phyloP scores from a whole-genome alignment of 75 land plant genomes.

The Chamaecyparis obtusa region DNA sequence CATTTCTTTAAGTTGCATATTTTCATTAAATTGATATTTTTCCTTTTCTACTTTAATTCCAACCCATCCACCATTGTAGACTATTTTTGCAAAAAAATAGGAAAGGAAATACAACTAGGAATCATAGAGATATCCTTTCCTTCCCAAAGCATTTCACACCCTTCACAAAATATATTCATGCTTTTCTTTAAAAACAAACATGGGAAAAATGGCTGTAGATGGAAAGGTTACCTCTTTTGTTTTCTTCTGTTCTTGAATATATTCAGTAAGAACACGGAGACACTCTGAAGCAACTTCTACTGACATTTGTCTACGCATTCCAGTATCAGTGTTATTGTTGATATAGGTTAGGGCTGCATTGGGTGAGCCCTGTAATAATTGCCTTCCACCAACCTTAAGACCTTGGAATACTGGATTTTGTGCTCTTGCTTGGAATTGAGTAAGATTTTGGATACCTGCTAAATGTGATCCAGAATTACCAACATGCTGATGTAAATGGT shows the following conservation, averaged over 20 bases:
- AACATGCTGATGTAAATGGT: constrained; percentile 22
- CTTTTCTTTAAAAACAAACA: not conserved
- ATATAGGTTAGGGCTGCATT: not conserved
- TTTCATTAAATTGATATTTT: not conserved
- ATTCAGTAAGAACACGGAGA: constrained; percentile 28
- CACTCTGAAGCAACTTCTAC: constrained; percentile 29
- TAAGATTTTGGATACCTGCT: constrained; percentile 18
- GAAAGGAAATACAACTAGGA: not conserved
- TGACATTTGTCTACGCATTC: constrained; percentile 21
- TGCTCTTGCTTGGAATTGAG: constrained; percentile 35
- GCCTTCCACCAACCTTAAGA: constrained; percentile 26
- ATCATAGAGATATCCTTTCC: not conserved
- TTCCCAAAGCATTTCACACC: not conserved
- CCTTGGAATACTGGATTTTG: constrained; percentile 31
- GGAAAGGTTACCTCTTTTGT: constrained; percentile 23
- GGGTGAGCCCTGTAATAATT: constrained; percentile 20
- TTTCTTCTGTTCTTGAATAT: constrained; percentile 45
- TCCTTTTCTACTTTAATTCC: not conserved
- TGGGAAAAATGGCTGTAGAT: not conserved
- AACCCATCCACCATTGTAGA: not conserved
- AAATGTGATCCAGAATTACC: constrained; percentile 16
- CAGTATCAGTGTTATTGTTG: constrained; percentile 11
- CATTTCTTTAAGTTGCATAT: not conserved
- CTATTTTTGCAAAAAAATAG: not conserved
- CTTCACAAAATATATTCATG: not conserved